Evolutionary conservation across 495 filamentous ascomycete genomes (phyloP).

Genomic region (Trichodelitschia bisporula): DNA sequence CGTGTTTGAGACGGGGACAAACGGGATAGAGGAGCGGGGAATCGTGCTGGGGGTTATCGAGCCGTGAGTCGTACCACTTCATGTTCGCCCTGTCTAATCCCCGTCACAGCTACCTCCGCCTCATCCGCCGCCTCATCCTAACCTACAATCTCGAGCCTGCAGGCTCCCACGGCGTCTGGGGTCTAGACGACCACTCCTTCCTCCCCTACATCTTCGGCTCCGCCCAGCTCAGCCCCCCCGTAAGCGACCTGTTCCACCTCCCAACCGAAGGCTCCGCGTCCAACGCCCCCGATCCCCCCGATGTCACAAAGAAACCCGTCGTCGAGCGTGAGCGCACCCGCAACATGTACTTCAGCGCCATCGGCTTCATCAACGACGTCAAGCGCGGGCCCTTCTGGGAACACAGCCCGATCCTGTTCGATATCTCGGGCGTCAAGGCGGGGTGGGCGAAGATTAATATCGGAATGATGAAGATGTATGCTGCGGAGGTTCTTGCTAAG

Average conservation of each 20-base stretch:
- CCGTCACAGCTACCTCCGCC: constrained; percentile 42
- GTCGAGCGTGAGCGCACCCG: constrained; percentile 42
- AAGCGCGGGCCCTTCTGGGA: constrained; percentile 98
- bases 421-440: constrained; percentile 69
- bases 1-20: constrained; percentile 29
- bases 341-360: constrained; percentile 95
- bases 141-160: constrained; percentile 78
- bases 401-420: constrained; percentile 83
- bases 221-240: constrained; percentile 58
- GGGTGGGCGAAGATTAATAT: constrained; percentile 99
- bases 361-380: constrained; percentile 96
- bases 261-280: constrained; percentile 51
- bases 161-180: constrained; percentile 17
- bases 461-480: constrained; percentile 58
- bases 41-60: constrained; percentile 65
- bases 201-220: constrained; percentile 93
- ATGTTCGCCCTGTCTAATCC: background rate
- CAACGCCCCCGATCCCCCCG: constrained; percentile 41
- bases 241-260: constrained; percentile 30
- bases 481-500: constrained; percentile 41
- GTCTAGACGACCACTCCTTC: constrained; percentile 90
- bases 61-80: constrained; percentile 22
- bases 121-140: constrained; percentile 63
- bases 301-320: constrained; percentile 35
- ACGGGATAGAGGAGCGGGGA: constrained; percentile 39